phyloP scores from a whole-genome alignment of 2,329 filamentous ascomycete genomes.

The Leptographium radiaticola region DNA sequence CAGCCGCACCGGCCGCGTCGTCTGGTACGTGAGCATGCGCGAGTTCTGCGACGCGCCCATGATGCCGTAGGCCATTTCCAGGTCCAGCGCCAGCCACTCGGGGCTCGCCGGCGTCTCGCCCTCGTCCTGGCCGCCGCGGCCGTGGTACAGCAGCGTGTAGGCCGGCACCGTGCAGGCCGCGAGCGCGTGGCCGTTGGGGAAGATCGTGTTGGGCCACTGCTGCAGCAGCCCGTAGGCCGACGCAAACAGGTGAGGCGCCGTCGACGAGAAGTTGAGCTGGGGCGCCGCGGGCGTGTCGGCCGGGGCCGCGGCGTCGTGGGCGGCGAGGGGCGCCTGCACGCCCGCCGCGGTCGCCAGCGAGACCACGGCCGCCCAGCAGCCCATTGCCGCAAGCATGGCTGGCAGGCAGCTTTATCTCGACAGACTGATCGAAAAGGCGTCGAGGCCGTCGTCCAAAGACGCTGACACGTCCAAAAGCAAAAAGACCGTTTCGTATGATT shows the following conservation, averaged over 20 bases:
- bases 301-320: neutral
- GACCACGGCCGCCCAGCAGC: too few species aligned
- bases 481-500: too few species aligned
- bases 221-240: slow-evolving; percentile 31
- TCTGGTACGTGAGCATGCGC: slow-evolving; percentile 35
- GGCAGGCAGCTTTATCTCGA: too few species aligned
- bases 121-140: slow-evolving; percentile 15
- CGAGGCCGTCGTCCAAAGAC: too few species aligned
- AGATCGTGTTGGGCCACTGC: slow-evolving; percentile 38
- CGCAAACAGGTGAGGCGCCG: slow-evolving; percentile 34
- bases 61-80: slow-evolving; percentile 40
- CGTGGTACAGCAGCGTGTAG: slow-evolving; percentile 36
- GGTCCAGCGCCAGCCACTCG: slow-evolving; percentile 39
- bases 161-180: slow-evolving; percentile 30
- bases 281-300: neutral
- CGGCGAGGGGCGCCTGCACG: neutral
- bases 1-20: slow-evolving; percentile 25
- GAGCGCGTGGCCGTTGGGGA: slow-evolving; percentile 34
- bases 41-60: slow-evolving; percentile 30
- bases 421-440: too few species aligned
- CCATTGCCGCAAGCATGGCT: too few species aligned
- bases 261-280: slow-evolving; percentile 31
- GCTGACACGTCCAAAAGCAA: too few species aligned
- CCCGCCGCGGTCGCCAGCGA: neutral
- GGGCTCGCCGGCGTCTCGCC: slow-evolving; percentile 26